Evolutionary conservation across 768 basidiomycete species (phyloP).

Genomic region (Boletus speciosus): DNA sequence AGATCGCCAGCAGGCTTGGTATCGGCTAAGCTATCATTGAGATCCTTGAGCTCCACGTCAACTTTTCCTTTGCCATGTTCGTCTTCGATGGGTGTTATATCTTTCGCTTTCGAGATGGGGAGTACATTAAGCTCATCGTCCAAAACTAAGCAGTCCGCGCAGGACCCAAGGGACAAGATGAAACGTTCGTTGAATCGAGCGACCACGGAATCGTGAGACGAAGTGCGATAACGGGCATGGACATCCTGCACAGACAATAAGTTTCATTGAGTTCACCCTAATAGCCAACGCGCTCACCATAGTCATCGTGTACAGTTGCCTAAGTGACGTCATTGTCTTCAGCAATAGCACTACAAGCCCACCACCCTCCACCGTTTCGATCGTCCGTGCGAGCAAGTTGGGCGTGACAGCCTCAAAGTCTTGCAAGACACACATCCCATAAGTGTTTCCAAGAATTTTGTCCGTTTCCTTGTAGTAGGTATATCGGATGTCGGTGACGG

Average conservation of each 20-base stretch:
- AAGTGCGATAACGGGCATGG: constrained; percentile 90
- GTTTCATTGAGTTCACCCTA: neutral
- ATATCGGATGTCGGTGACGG: constrained; percentile 98
- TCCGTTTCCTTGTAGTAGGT: constrained; percentile 98
- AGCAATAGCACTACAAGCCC: constrained; percentile 84
- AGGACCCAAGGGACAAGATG: constrained; percentile 93
- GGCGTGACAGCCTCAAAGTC: constrained; percentile 99
- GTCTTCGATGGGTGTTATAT: constrained; percentile 68
- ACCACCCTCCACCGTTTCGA: constrained; percentile 98
- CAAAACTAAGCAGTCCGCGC: constrained; percentile 86
- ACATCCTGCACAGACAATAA: constrained; percentile 66
- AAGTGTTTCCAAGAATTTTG: constrained; percentile 96
- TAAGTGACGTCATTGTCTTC: constrained; percentile 91
- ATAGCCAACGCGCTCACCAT: constrained; percentile 42
- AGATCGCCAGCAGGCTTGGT: constrained; percentile 87
- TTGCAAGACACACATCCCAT: constrained; percentile 94
- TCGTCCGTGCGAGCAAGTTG: constrained; percentile 92
- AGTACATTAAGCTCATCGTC: constrained; percentile 98
- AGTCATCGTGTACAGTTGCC: constrained; percentile 90
- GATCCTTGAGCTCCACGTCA: constrained; percentile 67
- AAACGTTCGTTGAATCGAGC: constrained; percentile 99
- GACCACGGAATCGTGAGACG: constrained; percentile 82
- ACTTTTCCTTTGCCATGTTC: constrained; percentile 46
- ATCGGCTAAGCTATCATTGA: constrained; percentile 75
- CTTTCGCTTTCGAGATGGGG: constrained; percentile 92